Percentiles rank a stretch among this genome's conserved stretches.
Conservation (phyloP, 73 alveolate genomes). For the Symbiodinium natans region DNA sequence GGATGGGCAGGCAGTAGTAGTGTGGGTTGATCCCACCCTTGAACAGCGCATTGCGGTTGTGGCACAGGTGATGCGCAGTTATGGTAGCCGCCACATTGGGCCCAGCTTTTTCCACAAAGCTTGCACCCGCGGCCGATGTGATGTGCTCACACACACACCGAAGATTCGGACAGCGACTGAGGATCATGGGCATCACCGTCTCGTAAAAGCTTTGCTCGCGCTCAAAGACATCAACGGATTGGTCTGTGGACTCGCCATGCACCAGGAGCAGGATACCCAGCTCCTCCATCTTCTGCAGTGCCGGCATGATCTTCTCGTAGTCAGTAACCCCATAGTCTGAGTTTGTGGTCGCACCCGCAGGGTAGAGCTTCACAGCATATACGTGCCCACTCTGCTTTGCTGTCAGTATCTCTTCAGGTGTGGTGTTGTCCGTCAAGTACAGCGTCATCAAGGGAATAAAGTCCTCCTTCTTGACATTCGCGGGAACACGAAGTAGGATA, state of each 20-base stretch:
- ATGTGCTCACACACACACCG: slow-evolving; percentile 89
- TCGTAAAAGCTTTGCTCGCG: slow-evolving; percentile 84
- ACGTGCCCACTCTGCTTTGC: slow-evolving; percentile 81
- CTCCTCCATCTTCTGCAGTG: slow-evolving; percentile 79
- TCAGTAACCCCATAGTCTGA: slow-evolving; percentile 76
- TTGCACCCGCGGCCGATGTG: slow-evolving; percentile 48
- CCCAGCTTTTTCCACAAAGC: slow-evolving; percentile 73
- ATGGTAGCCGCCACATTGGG: slow-evolving; percentile 86
- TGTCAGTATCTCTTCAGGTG: slow-evolving; percentile 49
- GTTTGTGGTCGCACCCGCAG: slow-evolving; percentile 81
- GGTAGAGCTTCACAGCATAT: slow-evolving; percentile 79
- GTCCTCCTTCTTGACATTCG: slow-evolving; percentile 14
- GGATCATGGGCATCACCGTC: slow-evolving; percentile 74
- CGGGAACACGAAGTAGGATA: slow-evolving; percentile 61
- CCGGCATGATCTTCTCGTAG: slow-evolving; percentile 67
- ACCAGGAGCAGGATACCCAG: slow-evolving; percentile 76
- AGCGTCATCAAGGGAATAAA: slow-evolving; percentile 82
- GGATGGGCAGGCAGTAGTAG: slow-evolving; percentile 78
- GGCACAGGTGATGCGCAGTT: slow-evolving; percentile 68
- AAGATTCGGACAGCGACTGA: slow-evolving; percentile 50
- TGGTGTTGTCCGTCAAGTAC: slow-evolving; percentile 65
- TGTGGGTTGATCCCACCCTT: slow-evolving; percentile 88
- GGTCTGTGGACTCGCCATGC: slow-evolving; percentile 90
- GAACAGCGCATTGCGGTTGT: slow-evolving; percentile 78
- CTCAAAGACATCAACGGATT: slow-evolving; percentile 60